Base-by-base conservation (phyloP, 768 basidiomycete genomes). In the Botryobasidium botryosum region DNA sequence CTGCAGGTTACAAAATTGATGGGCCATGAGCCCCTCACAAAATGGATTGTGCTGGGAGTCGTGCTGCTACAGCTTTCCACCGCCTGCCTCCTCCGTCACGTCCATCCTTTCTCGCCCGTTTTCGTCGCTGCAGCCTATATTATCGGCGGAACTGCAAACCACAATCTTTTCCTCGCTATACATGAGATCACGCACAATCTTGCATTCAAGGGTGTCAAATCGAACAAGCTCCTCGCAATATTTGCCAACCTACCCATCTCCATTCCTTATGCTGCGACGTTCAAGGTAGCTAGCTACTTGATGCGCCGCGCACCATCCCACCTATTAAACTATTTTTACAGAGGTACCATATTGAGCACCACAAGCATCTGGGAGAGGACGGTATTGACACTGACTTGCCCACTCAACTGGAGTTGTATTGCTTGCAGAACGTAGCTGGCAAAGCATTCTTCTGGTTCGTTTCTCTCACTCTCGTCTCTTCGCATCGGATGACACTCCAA, bases 171-270 rank as follows among this genome's bases (percentile, higher is more conserved):
- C 63, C 74, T 99, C 39, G 88, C 94, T 35, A 94, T 99, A 44
- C 94, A 99, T 58, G 94, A 99, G 57, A 94, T 99, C 50, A 94
- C 91, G 2, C 94, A 99, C 60, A 97, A 96, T 59, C 71, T 99
- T 23, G 94, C 88, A 2, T 97, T 96, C 65, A 72, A 70, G 50
- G 70, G 79, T 20, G 72, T 97, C 37, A 66, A 64, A 41, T 74
- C 78, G 6, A 99, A 97, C 64, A 88, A 91, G 55, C 59, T 77
- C 21, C 64, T 96, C 18, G 88, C 94, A 5, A 77, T 97, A 49
- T 75, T 90, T 43, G 84, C 88, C 1, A 97, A 99, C 57, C 55
- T 94, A 23, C 85, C 90, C 0, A 96, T 99, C 45, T 91, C 83
- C 1, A 72, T 99, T 23, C 94, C 94, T 0, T 99, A 96, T 61